These are phyloP conservation scores for Paramyrothecium sp. DNA, from an alignment of 2,329 filamentous ascomycete species.

Conservation along the genomic window DNA sequence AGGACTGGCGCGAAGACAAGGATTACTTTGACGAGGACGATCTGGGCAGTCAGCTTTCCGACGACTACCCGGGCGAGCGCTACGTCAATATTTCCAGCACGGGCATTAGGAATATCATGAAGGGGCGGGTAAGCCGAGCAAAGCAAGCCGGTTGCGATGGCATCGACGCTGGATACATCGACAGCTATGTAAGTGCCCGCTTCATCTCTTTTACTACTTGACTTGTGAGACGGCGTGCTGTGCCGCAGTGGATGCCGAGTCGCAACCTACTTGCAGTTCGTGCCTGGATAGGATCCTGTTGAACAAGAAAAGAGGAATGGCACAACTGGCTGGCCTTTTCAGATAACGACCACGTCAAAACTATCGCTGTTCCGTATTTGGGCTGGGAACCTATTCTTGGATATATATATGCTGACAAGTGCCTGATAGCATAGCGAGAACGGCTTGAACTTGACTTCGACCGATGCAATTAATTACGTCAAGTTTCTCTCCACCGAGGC, in stretches of 20 bases:
- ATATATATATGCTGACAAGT: neutral
- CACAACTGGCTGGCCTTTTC: no score
- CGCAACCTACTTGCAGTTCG: no score
- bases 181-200: slow-evolving; percentile 53
- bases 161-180: slow-evolving; percentile 71
- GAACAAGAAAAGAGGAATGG: no score
- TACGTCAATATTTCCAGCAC: slow-evolving; percentile 62
- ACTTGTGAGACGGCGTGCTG: no score
- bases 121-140: slow-evolving; percentile 56
- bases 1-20: slow-evolving; percentile 60
- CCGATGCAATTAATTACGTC: slow-evolving; percentile 58
- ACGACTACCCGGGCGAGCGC: slow-evolving; percentile 65
- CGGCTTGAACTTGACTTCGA: slow-evolving; percentile 55
- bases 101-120: slow-evolving; percentile 65
- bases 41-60: slow-evolving; percentile 50
- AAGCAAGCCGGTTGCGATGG: slow-evolving; percentile 63
- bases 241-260: no score
- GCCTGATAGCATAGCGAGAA: slow-evolving; percentile 52
- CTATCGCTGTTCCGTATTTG: no score
- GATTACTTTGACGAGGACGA: slow-evolving; percentile 52
- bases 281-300: no score
- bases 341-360: no score
- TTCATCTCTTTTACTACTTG: neutral
- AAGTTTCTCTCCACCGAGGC: slow-evolving; percentile 58
- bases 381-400: neutral